phyloP scores from a whole-genome alignment of 805 yeast species.

The Metschnikowia lunata region DNA sequence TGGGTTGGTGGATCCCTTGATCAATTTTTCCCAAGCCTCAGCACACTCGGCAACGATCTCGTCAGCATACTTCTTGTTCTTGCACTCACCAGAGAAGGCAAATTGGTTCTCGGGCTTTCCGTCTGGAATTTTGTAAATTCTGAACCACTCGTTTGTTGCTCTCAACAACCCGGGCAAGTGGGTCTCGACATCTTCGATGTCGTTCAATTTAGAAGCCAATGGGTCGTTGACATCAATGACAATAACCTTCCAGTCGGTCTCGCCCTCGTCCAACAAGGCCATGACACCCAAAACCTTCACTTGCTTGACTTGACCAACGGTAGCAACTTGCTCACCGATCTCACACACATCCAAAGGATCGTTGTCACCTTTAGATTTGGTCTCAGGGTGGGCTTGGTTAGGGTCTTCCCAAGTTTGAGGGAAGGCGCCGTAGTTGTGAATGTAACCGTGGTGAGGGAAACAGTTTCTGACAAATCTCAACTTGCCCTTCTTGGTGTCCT shows the following conservation, averaged over 20 bases:
- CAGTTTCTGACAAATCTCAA: conserved; percentile 73
- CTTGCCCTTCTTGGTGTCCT: conserved; percentile 72
- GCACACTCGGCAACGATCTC: conserved; percentile 36
- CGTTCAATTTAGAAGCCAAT: conserved; percentile 53
- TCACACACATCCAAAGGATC: conserved; percentile 49
- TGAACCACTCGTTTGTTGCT: conserved; percentile 74
- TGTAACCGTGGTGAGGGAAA: conserved; percentile 80
- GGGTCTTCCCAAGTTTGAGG: conserved; percentile 99
- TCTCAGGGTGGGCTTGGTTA: conserved; percentile 42
- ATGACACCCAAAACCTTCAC: conserved; percentile 63
- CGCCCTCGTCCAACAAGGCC: conserved; percentile 88
- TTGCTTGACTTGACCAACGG: conserved; percentile 51
- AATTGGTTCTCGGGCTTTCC: conserved; percentile 74
- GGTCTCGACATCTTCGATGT: conserved; percentile 62
- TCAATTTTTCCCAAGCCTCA: conserved; percentile 62
- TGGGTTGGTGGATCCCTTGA: conserved; percentile 40
- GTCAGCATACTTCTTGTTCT: conserved; percentile 43
- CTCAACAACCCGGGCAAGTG: conserved; percentile 68
- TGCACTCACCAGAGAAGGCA: conserved; percentile 68
- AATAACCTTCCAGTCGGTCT: conserved; percentile 90
- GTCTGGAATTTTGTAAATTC: conserved; percentile 77
- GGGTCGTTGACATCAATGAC: conserved; percentile 68
- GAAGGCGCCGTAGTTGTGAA: conserved; percentile 83
- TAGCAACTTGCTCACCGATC: conserved; percentile 44
- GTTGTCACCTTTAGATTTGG: conserved; percentile 46